These are phyloP conservation scores for Nakataea oryzae DNA, from an alignment of 2,329 filamentous ascomycete genomes.

Conservation along the genomic window DNA sequence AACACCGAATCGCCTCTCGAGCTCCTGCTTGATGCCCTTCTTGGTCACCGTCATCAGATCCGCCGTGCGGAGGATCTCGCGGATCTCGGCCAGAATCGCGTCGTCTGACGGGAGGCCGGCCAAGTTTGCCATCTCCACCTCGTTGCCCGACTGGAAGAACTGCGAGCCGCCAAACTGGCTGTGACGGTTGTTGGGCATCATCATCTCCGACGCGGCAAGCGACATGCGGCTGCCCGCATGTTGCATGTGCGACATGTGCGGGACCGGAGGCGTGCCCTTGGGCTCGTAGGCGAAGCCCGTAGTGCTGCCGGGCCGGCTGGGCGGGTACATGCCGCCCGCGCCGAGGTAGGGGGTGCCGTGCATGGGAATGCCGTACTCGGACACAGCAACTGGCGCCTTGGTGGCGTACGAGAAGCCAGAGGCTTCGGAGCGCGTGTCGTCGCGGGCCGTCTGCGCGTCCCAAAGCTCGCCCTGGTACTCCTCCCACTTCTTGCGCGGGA, in stretches of 20 bases:
- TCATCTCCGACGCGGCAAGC: constrained; percentile 64
- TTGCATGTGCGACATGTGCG: constrained; percentile 38
- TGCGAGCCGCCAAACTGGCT: constrained; percentile 52
- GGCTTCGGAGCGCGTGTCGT: constrained; percentile 73
- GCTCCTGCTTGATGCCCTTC: constrained; percentile 91
- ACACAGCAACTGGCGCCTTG: constrained; percentile 51
- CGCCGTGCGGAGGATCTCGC: constrained; percentile 81
- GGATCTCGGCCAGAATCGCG: constrained; percentile 81
- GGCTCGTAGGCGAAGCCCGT: constrained; percentile 36
- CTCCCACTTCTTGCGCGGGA: constrained; percentile 98
- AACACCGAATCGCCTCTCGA: constrained; percentile 84
- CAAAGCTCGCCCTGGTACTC: constrained; percentile 97
- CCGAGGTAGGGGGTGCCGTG: constrained; percentile 31
- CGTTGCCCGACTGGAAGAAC: constrained; percentile 33
- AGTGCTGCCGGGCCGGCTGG: constrained; percentile 45
- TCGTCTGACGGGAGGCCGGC: constrained; percentile 77
- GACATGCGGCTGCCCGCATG: constrained; percentile 53
- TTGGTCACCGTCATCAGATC: constrained; percentile 98
- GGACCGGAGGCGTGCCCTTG: constrained; percentile 26
- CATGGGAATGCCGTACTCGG: constrained; percentile 59
- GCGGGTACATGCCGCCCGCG: constrained; percentile 37
- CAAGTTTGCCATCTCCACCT: constrained; percentile 68
- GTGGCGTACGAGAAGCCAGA: constrained; percentile 95
- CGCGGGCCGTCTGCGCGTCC: constrained; percentile 81
- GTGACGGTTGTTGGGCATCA: constrained; percentile 33